Conservation (phyloP, 2,329 filamentous ascomycete species). For the Pseudogymnoascus verrucosus region DNA sequence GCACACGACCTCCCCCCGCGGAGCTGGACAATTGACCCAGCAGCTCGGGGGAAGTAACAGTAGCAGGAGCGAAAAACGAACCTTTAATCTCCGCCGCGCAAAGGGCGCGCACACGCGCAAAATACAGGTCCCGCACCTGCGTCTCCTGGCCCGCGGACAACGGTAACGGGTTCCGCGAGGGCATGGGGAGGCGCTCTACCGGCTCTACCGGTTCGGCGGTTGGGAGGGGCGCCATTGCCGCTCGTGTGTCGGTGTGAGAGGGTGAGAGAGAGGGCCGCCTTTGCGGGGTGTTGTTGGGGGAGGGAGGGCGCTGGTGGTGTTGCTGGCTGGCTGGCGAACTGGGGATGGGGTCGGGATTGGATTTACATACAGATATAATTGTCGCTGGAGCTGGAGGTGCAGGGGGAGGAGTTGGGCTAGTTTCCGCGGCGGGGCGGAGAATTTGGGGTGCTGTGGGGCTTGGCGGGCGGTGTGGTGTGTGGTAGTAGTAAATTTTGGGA, state of each 20-base stretch:
- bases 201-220: constrained; percentile 17
- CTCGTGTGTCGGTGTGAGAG: constrained; percentile 3
- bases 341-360: background rate
- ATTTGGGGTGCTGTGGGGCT: background rate
- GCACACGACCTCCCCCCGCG: background rate
- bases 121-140: constrained; percentile 73
- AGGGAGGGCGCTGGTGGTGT: background rate
- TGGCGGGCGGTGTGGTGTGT: background rate
- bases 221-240: constrained; percentile 23
- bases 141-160: constrained; percentile 74
- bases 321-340: background rate
- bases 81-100: constrained; percentile 76
- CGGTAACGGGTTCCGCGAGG: constrained; percentile 70
- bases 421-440: constrained; percentile 6
- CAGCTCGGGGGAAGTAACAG: background rate
- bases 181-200: constrained; percentile 31
- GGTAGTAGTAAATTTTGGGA: constrained; percentile 2
- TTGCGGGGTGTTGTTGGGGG: background rate
- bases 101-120: constrained; percentile 66
- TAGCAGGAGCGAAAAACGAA: constrained; percentile 29
- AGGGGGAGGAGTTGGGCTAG: background rate
- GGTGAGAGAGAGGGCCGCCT: background rate
- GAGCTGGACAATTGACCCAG: background rate
- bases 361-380: constrained; percentile 5
- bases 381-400: background rate